phyloP scores from a whole-genome alignment of 1,284 basidiomycete genomes.

The Puccinia triticina region DNA sequence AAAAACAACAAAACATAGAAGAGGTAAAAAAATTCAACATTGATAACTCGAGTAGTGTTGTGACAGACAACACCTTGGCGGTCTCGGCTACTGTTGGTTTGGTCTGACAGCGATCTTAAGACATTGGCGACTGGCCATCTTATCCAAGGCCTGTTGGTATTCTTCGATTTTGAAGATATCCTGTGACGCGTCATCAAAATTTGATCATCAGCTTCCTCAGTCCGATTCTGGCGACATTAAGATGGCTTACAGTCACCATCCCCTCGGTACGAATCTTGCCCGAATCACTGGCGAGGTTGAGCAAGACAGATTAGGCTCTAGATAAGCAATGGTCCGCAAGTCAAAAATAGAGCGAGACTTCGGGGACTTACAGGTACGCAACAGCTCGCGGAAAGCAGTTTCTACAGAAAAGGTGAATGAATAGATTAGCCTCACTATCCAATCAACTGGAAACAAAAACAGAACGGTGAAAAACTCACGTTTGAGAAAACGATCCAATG shows the following conservation, averaged over 20 bases:
- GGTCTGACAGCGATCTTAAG: slow-evolving; percentile 62
- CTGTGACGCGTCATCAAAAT: no score
- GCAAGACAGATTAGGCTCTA: background rate
- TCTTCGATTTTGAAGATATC: slow-evolving; percentile 73
- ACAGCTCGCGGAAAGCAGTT: slow-evolving; percentile 85
- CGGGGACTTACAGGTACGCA: slow-evolving; percentile 67
- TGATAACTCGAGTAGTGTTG: background rate
- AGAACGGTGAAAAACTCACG: slow-evolving; percentile 69
- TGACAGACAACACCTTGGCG: background rate
- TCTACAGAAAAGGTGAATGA: slow-evolving; percentile 62
- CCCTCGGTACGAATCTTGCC: slow-evolving; percentile 79
- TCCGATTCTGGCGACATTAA: no score
- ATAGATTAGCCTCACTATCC: slow-evolving; percentile 57
- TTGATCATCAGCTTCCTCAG: no score
- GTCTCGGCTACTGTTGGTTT: background rate
- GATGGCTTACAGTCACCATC: slow-evolving; percentile 65
- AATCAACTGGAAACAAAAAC: slow-evolving; percentile 66
- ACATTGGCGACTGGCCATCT: slow-evolving; percentile 68
- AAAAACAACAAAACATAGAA: no score
- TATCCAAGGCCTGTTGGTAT: slow-evolving; percentile 78
- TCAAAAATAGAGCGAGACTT: background rate
- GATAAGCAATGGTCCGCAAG: background rate
- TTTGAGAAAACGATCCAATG: slow-evolving; percentile 55
- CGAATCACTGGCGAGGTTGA: slow-evolving; percentile 64
- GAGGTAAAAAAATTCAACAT: no score